phyloP scores from a whole-genome alignment of 2,329 filamentous ascomycete species.

The Magnaporthiopsis incrustans region DNA sequence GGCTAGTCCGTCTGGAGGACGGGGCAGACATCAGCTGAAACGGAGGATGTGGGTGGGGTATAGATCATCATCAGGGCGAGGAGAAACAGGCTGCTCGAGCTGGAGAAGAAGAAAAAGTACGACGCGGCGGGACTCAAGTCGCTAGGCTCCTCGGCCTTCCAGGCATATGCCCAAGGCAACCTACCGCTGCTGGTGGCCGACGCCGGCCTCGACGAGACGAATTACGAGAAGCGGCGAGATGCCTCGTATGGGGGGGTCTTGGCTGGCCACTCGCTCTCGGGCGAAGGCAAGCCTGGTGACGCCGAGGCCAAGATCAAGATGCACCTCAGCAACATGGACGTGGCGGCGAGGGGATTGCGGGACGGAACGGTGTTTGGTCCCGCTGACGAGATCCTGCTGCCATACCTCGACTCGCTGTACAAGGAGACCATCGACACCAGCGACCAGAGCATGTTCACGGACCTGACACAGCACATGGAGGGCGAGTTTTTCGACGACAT shows the following conservation, averaged over 20 bases:
- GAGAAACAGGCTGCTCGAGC: conserved; percentile 73
- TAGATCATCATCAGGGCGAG: conserved; percentile 57
- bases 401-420: conserved; percentile 69
- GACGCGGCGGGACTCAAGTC: conserved; percentile 36
- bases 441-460: conserved; percentile 70
- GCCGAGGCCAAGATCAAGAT: conserved; percentile 19
- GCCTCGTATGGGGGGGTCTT: conserved; percentile 36
- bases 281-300: conserved; percentile 16
- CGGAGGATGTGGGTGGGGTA: conserved; percentile 4
- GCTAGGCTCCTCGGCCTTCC: conserved; percentile 45
- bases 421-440: conserved; percentile 53
- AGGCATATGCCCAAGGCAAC: conserved; percentile 46
- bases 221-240: conserved; percentile 42
- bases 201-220: conserved; percentile 36
- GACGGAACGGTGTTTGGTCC: conserved; percentile 38
- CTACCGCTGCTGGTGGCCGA: conserved; percentile 41
- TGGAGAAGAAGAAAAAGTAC: conserved; percentile 63
- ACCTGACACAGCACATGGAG: conserved; percentile 80
- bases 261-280: conserved; percentile 14
- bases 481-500: conserved; percentile 84
- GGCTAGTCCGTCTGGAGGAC: too few relatives aligned
- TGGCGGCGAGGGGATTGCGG: conserved; percentile 7
- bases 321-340: conserved; percentile 20
- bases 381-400: conserved; percentile 62
- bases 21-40: not conserved